Conservation (phyloP, 495 filamentous ascomycete species). For the Penicillium atrosanguineum region DNA sequence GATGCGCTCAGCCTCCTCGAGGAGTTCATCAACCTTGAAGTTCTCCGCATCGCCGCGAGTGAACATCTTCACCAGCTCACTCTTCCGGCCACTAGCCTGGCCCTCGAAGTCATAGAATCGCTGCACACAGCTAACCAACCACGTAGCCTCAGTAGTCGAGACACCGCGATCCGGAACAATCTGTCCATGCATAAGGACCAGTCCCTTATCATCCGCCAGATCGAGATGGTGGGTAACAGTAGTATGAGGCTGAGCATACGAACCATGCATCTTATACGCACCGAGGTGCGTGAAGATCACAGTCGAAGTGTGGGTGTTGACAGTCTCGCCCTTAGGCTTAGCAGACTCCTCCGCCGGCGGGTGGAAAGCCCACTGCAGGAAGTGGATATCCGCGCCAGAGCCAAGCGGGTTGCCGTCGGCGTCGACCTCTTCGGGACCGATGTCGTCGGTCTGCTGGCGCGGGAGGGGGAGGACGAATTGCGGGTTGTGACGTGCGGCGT, state of each 20-base stretch:
- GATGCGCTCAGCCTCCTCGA: slow-evolving; percentile 79
- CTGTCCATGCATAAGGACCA: slow-evolving; percentile 81
- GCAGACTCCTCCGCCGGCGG: slow-evolving; percentile 75
- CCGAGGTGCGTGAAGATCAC: slow-evolving; percentile 91
- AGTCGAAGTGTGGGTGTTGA: slow-evolving; percentile 63
- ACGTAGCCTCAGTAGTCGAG: slow-evolving; percentile 73
- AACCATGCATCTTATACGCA: slow-evolving; percentile 86
- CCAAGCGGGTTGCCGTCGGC: slow-evolving; percentile 6
- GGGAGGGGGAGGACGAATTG: slow-evolving; percentile 91
- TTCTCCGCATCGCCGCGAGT: slow-evolving; percentile 62
- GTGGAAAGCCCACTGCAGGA: slow-evolving; percentile 72
- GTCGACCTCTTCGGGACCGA: slow-evolving; percentile 1
- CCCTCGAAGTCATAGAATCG: slow-evolving; percentile 78
- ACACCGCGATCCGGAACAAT: slow-evolving; percentile 77
- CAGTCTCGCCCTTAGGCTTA: slow-evolving; percentile 19
- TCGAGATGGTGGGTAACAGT: slow-evolving; percentile 89
- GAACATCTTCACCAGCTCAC: slow-evolving; percentile 78
- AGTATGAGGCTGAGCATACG: slow-evolving; percentile 87
- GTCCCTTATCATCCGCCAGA: slow-evolving; percentile 62
- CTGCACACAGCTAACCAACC: slow-evolving; percentile 91
- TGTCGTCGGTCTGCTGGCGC: slow-evolving; percentile 47
- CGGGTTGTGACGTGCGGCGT: slow-evolving; percentile 68
- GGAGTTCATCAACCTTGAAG: slow-evolving; percentile 79
- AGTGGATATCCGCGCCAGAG: slow-evolving; percentile 44
- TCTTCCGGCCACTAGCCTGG: slow-evolving; percentile 50